Base-by-base conservation (phyloP, 1,284 basidiomycete species). In the Sparassis latifolia region DNA sequence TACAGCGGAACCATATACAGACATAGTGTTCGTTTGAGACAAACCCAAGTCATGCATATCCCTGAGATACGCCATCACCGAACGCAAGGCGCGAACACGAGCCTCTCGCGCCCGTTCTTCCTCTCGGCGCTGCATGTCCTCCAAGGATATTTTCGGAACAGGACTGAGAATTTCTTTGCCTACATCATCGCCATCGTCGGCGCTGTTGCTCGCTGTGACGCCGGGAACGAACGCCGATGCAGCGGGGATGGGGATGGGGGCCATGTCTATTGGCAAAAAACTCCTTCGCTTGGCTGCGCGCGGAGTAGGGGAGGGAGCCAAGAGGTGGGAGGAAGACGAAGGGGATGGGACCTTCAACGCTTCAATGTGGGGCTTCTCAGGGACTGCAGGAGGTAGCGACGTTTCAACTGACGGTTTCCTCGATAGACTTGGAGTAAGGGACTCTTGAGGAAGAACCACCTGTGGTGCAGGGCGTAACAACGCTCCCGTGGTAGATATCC, bases 41-140 rank as follows among this genome's bases (percentile, higher is more conserved):
- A 80, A 64, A 28, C 79, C 79, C 33, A 99, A 76, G 64, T 97
- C 95, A 62, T 95, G 88, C 78, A 99, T 86, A 63, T 99, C 96
- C 61, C 86, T 86, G 27, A 99, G 78, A 69, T 98, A 98, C 12
- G 89, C 87, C 86, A 98, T 94, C 39, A 99, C 82, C 9, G 89
- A 89, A 52, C 91, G 82, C 46, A 98, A 73, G 29, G 89, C 91
- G 43, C 83, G 77, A 58, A 79, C 79, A 60, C 89, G 88, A 35
- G 79, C 76, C 62, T 89, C 86, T 42, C 80, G 73, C 12, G 74
- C 77, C 42, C 81, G 75, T 54, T 89, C 87, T 64, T 86, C 83
- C 66, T 88, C 86, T 46, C 76, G 77, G 44, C 78, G 76, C 57
- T 78, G 66, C 58, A 74, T 62, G 53, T 78, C 70, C 44, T 82